A percentile compares a stretch with the other conserved stretches of the same genome.
These are phyloP conservation scores for Auriscalpium orientale DNA, from an alignment of 768 basidiomycete genomes.

Conservation along the genomic window DNA sequence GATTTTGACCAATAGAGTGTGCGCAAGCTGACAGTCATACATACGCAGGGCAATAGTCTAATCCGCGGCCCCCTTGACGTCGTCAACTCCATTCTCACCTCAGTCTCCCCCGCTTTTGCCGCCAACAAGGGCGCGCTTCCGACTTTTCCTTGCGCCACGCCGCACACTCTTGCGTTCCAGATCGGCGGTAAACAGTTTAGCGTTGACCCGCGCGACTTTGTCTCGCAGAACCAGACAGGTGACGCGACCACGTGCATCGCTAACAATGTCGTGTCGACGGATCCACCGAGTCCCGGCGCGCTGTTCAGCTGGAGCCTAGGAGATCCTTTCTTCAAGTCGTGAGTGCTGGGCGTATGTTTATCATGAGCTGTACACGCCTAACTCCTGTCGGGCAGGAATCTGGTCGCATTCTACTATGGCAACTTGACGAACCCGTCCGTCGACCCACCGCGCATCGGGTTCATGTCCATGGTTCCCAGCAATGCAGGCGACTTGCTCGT, in stretches of 20 bases:
- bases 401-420: conserved; percentile 66
- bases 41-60: conserved; percentile 60
- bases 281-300: conserved; percentile 5
- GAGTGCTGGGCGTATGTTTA: conserved; percentile 15
- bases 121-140: conserved; percentile 1
- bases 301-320: conserved; percentile 70
- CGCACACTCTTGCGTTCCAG: conserved; percentile 10
- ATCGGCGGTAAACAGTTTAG: conserved; percentile 43
- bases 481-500: conserved; percentile 36
- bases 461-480: conserved; percentile 59
- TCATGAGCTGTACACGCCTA: not conserved
- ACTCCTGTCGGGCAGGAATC: conserved; percentile 34
- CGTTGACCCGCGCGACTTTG: conserved; percentile 75
- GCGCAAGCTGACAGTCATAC: too few relatives aligned
- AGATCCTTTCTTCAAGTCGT: conserved; percentile 72
- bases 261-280: conserved; percentile 7
- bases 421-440: conserved; percentile 59
- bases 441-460: conserved; percentile 63
- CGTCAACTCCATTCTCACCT: conserved; percentile 4
- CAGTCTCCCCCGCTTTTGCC: conserved; percentile 8
- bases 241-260: conserved; percentile 10
- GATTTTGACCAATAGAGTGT: not conserved
- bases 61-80: conserved; percentile 51
- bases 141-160: conserved; percentile 9
- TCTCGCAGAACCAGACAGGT: conserved; percentile 29